phyloP scores from a whole-genome alignment of 176 grass and related monocot species.

The Aegilops tauschii region DNA sequence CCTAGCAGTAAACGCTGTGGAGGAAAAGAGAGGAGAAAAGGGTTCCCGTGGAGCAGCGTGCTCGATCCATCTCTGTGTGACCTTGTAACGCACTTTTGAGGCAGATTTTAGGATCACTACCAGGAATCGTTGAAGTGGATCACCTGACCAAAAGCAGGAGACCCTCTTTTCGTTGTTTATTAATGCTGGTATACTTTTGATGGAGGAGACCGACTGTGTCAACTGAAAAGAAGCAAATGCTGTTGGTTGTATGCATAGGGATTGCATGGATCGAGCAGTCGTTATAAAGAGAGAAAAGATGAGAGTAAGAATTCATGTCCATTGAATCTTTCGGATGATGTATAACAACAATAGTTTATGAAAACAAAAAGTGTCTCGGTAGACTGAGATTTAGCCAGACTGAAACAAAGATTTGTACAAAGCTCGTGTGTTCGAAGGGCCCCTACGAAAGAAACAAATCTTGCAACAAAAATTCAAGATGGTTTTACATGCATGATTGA shows the following conservation, averaged over 20 bases:
- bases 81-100: not conserved
- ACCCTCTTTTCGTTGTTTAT: not conserved
- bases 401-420: no score
- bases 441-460: no score
- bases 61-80: not conserved
- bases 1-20: not conserved
- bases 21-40: not conserved
- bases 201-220: not conserved
- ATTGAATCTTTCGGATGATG: no score
- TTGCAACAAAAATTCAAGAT: no score
- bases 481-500: not conserved
- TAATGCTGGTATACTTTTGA: not conserved
- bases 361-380: no score
- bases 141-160: not conserved
- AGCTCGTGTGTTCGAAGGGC: not conserved
- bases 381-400: no score
- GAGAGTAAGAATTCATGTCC: no score
- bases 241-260: not conserved
- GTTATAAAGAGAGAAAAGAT: not conserved
- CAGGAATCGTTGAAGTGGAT: not conserved
- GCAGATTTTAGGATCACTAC: not conserved
- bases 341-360: no score
- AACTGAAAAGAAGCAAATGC: not conserved
- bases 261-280: not conserved
- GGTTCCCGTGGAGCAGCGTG: not conserved